Percentiles rank a stretch among this genome's conserved stretches.
Evolutionary conservation across 2,329 filamentous ascomycete species (phyloP).

Genomic region (Alternaria brassicae): DNA sequence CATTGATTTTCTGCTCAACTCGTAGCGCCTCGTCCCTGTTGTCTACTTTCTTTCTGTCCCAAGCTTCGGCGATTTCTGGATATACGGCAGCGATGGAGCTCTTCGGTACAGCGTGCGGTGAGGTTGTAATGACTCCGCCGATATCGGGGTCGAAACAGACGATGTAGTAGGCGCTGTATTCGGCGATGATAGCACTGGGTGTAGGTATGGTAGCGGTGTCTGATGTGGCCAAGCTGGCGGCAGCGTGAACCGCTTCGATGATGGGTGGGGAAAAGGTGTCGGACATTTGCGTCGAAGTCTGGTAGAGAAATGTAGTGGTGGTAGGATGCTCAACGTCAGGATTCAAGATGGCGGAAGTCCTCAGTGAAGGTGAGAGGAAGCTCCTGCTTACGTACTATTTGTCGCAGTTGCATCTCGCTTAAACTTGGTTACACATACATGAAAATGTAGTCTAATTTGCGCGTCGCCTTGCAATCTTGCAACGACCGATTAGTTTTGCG

Average conservation of each 20-base stretch:
- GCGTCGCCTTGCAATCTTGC: neutral
- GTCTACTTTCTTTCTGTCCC: neutral
- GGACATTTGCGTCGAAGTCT: neutral
- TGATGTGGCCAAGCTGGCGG: neutral
- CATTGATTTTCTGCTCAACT: neutral
- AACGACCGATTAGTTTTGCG: neutral
- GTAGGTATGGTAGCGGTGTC: neutral
- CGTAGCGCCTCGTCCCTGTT: neutral
- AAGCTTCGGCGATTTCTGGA: constrained; percentile 3
- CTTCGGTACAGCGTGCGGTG: neutral
- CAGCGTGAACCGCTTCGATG: neutral
- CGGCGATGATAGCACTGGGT: constrained; percentile 6
- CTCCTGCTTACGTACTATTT: neutral
- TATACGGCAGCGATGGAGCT: neutral
- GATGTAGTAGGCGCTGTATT: neutral
- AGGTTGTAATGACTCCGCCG: neutral
- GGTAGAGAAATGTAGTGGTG: neutral
- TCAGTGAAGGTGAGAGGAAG: neutral
- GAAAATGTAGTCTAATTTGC: neutral
- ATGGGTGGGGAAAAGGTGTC: neutral
- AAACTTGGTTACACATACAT: neutral
- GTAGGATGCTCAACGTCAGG: neutral
- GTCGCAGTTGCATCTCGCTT: neutral
- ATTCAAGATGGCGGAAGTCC: neutral
- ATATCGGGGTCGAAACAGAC: neutral